Percentiles rank a stretch among this genome's conserved stretches.
Evolutionary conservation across 208 protist species (phyloP).

Genomic region (Naegleria lovaniensis): DNA sequence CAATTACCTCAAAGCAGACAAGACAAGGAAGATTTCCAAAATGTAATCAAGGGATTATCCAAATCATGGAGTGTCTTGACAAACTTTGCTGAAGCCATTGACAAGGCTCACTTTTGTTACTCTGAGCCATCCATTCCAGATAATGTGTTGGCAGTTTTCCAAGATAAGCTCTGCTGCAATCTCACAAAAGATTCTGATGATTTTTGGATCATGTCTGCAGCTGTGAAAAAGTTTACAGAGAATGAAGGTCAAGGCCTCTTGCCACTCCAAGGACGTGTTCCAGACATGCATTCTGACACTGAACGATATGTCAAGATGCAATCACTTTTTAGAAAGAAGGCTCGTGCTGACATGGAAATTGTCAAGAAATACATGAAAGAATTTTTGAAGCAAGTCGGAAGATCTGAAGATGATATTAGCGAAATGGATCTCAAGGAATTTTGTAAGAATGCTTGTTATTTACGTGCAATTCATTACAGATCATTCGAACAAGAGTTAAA

Average conservation of each 20-base stretch:
- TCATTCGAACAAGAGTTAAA: slow-evolving; percentile 36
- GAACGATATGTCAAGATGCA: slow-evolving; percentile 1
- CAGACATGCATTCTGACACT: slow-evolving; percentile 3
- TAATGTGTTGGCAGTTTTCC: neutral
- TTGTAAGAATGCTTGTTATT: slow-evolving; percentile 41
- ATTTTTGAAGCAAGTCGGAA: neutral
- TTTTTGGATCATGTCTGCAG: slow-evolving; percentile 6
- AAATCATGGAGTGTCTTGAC: neutral
- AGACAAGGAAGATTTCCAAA: slow-evolving; percentile 12
- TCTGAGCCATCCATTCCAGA: neutral
- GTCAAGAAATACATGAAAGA: neutral
- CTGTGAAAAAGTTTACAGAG: neutral
- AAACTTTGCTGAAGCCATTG: neutral
- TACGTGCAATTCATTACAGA: slow-evolving; percentile 33
- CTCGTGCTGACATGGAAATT: neutral
- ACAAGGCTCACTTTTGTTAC: neutral
- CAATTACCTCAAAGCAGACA: neutral
- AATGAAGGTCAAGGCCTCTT: slow-evolving; percentile 24
- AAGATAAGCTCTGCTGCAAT: neutral
- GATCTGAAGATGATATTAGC: neutral
- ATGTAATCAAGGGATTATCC: neutral
- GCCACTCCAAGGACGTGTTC: slow-evolving; percentile 1
- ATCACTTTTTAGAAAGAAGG: neutral
- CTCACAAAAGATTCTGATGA: neutral
- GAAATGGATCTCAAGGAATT: slow-evolving; percentile 26